Evolutionary conservation across 2,329 filamentous ascomycete species (phyloP), one percentile per base, ranked within the genome.

Genomic region (Graphilbum fragrans): DNA sequence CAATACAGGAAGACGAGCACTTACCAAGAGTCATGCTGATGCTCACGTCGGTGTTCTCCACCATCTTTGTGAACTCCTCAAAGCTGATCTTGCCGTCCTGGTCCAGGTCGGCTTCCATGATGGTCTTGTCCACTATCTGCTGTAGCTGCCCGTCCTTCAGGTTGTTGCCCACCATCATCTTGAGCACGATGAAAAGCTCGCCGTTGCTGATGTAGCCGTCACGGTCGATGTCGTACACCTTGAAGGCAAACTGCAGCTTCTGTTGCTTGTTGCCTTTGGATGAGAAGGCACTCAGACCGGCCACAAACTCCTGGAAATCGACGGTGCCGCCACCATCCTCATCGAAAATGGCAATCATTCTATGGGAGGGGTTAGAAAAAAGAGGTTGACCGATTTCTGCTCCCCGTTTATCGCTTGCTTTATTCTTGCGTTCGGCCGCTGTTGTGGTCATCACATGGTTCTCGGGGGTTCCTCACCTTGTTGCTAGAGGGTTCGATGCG

Each of bases 121-220:
- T 96, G 45, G 92, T 98, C 78, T 98, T 98, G 70, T 98, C 92
- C 53, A 98, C 92, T 60, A 98, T 98, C 77, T 90, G 92, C 69
- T 98, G 92, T 60, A 98, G 67, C 67, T 98, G 92, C 65, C 95
- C 86, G 62, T 98, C 92, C 73, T 98, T 98, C 57, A 98, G 69
- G 64, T 98, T 98, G 69, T 85, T 95, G 45, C 92, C 92, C 39
- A 98, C 92, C 92, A 98, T 98, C 92, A 98, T 98, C 82, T 98
- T 98, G 56, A 98, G 74, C 57, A 98, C 92, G 56, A 98, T 96
- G 63, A 96, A 98, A 39, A 98, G 76, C 70, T 98, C 92, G 55
- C 92, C 92, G 63, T 98, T 98, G 69, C 86, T 94, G 58, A 98
- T 98, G 67, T 85, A 98, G 20, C 92, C 92, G 62, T 98, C 92